phyloP scores from a whole-genome alignment of 768 basidiomycete genomes.

The Rhodotorula paludigena region DNA sequence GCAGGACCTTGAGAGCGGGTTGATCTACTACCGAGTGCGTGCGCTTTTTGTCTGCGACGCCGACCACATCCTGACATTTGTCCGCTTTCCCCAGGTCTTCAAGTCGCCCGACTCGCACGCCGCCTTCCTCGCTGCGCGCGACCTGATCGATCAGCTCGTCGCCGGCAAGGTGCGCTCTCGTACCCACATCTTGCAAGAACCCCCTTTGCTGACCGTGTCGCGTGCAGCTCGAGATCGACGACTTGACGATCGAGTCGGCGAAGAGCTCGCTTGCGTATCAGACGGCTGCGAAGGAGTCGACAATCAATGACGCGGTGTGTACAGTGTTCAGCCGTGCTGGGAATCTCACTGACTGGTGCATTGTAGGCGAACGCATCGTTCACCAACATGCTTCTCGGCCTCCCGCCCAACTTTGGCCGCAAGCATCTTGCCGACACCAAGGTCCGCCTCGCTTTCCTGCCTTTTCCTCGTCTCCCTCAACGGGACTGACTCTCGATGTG shows the following conservation, averaged over 20 bases:
- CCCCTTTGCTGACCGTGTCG: conserved; percentile 36
- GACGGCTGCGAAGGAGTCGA: conserved; percentile 74
- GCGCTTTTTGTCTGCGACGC: too few relatives aligned
- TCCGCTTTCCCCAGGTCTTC: too few relatives aligned
- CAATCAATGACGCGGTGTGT: conserved; percentile 77
- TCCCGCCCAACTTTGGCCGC: conserved; percentile 67
- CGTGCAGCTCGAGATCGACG: conserved; percentile 68
- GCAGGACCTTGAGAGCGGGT: conserved; percentile 39
- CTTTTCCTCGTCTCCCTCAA: background rate
- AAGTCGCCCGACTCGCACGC: conserved; percentile 50
- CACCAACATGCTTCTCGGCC: conserved; percentile 78
- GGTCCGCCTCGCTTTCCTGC: conserved; percentile 33
- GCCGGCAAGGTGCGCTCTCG: conserved; percentile 65
- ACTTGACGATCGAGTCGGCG: conserved; percentile 77
- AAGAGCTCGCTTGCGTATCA: conserved; percentile 85
- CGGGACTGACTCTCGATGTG: too few relatives aligned
- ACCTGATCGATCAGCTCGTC: conserved; percentile 70
- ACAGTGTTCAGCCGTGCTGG: background rate
- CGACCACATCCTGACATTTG: too few relatives aligned
- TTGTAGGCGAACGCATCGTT: conserved; percentile 73
- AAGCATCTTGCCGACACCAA: conserved; percentile 70
- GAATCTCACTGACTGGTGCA: too few relatives aligned
- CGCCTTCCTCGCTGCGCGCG: conserved; percentile 74
- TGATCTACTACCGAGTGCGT: conserved; percentile 45
- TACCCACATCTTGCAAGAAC: background rate